Base-by-base conservation (phyloP, 176 grass and related monocot species). In the Poa annua region DNA sequence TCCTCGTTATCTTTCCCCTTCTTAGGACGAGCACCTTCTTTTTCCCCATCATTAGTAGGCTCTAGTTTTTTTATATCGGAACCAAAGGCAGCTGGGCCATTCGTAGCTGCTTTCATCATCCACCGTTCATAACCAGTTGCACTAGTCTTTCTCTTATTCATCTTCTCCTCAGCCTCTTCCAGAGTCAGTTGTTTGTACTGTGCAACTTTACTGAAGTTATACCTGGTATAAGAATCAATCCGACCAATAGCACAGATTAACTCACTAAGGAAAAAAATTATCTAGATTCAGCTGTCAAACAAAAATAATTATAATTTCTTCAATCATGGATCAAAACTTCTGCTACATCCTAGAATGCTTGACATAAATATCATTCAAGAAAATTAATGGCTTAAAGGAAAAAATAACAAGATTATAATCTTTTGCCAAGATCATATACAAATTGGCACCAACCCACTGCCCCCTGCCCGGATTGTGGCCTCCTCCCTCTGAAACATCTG, bases 101-200 rank as follows among this genome's bases (percentile, higher is more conserved):
- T 98, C 48, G 80, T 76, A 62, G 96, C 96, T 68, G 96, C 91
- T 82, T 98, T 98, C 96, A 98, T 98, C 96, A 98, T 95, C 96
- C 96, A 98, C 17, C 96, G 92, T 83, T 98, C 96, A 83, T 98
- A 98, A 65, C 96, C 96, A 38, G 92, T 93, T 69, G 96, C 96
- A 64, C 89, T 98, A 33, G 71, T 84, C 42, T 89, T 92, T 73
- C 96, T 89, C 77, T 96, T 98, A 83, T 93, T 98, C 96, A 98
- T 98, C 63, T 96, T 98, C 84, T 95, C 96, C 76, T 98, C 96
- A 78, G 96, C 96, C 77, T 98, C 96, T 85, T 98, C 96, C 24
- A 98, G 45, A 25, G 96, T 98, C n/a, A 98, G 85, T 71, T 95
- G 93, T 74, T 98, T 98, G 82, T 98, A 98, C 77, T 98, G 96